A percentile compares a stretch with the other conserved stretches of the same genome.
phyloP scores from a whole-genome alignment of 179 eudicot species.

The Silene noctiflora region DNA sequence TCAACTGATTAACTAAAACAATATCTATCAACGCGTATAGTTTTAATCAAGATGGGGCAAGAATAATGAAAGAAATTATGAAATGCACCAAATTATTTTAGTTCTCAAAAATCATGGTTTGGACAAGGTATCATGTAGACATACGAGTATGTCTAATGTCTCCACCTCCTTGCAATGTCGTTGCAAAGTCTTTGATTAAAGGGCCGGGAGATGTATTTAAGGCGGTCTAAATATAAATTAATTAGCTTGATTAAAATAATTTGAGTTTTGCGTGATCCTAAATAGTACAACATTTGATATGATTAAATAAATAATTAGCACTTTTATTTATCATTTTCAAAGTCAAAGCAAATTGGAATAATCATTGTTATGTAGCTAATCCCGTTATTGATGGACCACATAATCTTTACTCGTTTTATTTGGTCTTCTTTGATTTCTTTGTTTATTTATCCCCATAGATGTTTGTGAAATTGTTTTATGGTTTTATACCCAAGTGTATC shows the following conservation, averaged over 20 bases:
- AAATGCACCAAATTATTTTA: too few relatives aligned
- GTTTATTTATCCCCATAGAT: too few relatives aligned
- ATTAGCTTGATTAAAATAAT: neutral
- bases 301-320: neutral
- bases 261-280: slow-evolving; percentile 16
- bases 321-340: slow-evolving; percentile 4
- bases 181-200: slow-evolving; percentile 11
- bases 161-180: slow-evolving; percentile 12
- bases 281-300: neutral
- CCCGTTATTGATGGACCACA: neutral
- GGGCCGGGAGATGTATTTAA: neutral
- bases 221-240: neutral
- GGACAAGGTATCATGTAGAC: slow-evolving; percentile 15
- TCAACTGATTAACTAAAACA: too few relatives aligned
- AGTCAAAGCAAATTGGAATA: slow-evolving; percentile 22
- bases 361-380: slow-evolving; percentile 13
- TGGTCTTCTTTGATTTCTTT: neutral
- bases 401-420: slow-evolving; percentile 2
- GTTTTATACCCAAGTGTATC: too few relatives aligned
- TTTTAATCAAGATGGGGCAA: too few relatives aligned
- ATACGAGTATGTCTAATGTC: slow-evolving; percentile 15
- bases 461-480: too few relatives aligned
- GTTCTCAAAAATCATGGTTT: neutral
- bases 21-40: too few relatives aligned
- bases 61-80: too few relatives aligned